Conservation (phyloP, 768 basidiomycete genomes). For the Clavulina sp. region DNA sequence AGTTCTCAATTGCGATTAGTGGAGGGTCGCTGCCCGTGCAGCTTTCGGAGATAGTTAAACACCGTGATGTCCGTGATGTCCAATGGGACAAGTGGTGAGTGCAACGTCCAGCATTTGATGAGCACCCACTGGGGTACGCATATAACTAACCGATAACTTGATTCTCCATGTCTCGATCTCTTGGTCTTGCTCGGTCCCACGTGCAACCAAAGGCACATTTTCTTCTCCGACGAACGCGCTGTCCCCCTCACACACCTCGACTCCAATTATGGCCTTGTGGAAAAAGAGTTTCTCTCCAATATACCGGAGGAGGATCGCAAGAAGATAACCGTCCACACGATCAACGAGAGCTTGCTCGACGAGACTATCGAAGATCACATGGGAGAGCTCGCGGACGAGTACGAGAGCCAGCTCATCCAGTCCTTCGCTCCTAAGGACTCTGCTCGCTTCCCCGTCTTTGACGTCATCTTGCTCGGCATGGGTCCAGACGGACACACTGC, state of each 20-base stretch:
- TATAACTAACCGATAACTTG: conserved; percentile 1
- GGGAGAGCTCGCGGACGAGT: conserved; percentile 26
- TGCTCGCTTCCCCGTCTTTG: conserved; percentile 93
- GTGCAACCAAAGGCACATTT: conserved; percentile 61
- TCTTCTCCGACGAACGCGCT: conserved; percentile 89
- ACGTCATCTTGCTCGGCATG: conserved; percentile 91
- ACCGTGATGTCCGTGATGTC: conserved; percentile 30
- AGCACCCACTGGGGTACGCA: not conserved
- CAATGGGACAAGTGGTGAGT: conserved; percentile 91
- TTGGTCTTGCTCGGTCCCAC: not conserved
- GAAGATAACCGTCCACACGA: conserved; percentile 79
- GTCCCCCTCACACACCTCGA: conserved; percentile 87
- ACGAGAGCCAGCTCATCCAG: conserved; percentile 48
- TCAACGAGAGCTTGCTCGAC: conserved; percentile 49
- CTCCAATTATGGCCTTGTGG: conserved; percentile 75
- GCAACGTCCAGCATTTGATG: no score
- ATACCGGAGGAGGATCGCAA: conserved; percentile 54
- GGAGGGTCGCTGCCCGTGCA: conserved; percentile 82
- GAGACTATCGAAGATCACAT: conserved; percentile 21
- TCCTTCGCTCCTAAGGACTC: conserved; percentile 87
- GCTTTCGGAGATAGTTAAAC: conserved; percentile 48
- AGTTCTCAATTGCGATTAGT: conserved; percentile 84
- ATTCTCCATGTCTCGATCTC: not conserved
- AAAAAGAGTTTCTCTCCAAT: conserved; percentile 55
- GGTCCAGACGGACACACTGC: conserved; percentile 98